Evolutionary conservation across 495 filamentous ascomycete genomes (phyloP).

Genomic region (Aspergillus incahuasiensis): DNA sequence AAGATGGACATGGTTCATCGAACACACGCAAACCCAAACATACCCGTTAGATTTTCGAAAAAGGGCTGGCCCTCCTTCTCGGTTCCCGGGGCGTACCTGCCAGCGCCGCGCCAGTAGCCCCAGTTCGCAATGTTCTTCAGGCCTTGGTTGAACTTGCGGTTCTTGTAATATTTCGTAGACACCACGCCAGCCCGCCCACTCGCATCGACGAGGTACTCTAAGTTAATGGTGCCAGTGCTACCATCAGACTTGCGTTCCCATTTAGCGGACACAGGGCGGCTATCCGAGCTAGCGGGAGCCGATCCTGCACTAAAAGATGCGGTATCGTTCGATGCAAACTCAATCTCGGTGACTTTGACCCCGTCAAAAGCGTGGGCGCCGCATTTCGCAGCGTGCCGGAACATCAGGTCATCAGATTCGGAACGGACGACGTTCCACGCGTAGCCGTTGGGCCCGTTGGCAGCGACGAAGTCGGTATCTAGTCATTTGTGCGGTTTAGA

Average conservation of each 20-base stretch:
- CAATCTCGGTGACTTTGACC: conserved; percentile 35
- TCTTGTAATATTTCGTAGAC: conserved; percentile 42
- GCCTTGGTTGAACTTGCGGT: conserved; percentile 33
- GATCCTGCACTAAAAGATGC: too few species aligned
- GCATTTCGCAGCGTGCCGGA: conserved; percentile 42
- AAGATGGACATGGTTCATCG: too few species aligned
- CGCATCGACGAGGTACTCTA: conserved; percentile 45
- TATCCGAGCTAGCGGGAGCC: too few species aligned
- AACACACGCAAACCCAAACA: too few species aligned
- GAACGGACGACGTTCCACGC: conserved; percentile 53
- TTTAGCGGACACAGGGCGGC: too few species aligned
- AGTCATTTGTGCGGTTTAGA: too few species aligned
- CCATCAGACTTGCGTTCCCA: conserved; percentile 24
- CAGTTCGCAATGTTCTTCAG: conserved; percentile 44
- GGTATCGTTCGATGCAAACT: conserved; percentile 23
- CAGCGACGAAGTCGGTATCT: conserved; percentile 48
- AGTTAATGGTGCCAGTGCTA: conserved; percentile 25
- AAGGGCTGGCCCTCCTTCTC: too few species aligned
- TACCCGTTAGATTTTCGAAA: too few species aligned
- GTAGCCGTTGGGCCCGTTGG: conserved; percentile 36
- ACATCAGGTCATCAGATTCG: conserved; percentile 48
- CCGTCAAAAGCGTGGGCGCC: conserved; percentile 46
- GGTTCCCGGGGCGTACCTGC: neutral
- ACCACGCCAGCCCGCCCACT: conserved; percentile 36
- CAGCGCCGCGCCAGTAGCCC: conserved; percentile 38